Base-by-base conservation (phyloP, 163 green algal genomes). In the Coccomyxa subellipsoidea region DNA sequence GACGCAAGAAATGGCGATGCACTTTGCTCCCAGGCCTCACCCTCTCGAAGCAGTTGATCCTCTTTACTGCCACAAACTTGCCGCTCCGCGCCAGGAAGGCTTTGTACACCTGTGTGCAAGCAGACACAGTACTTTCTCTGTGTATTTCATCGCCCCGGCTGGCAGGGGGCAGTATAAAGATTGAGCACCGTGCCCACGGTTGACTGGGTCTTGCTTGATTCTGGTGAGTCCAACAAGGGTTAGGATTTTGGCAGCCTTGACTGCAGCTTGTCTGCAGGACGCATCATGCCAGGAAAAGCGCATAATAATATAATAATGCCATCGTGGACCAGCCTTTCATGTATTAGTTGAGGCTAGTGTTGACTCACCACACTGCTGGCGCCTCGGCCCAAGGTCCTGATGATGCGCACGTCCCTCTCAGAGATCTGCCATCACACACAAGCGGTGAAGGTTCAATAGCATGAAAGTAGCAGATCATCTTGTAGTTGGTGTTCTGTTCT, bases 31-130 rank as follows among this genome's bases (percentile, higher is more conserved):
- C 47, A 66, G 47, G 47, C 47, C 87, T 53, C 53, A 93, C 93
- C 85, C 87, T 90, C 18, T 97, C 93, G 80, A 94, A 92, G 9
- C 93, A 88, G 81, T 94, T 97, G 80, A 99, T 97, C 53, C 93
- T 94, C 88, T 99, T 99, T 7, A 99, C 84, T 1, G 96, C 96
- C 73, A 98, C 94, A 86, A 97, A 97, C 4, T 88, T 85, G 77
- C 93, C 90, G 53, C 89, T 88, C 0, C 80, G 80, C 18, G 89
- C 88, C 73, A 95, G 86, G 54, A 96, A 96, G 1, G 90, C 95
- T 80, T 97, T 97, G 78, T 95, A 88, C 35, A 98, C 95, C 84
- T 93, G 84, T 71, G 80, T 18, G 12, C 4, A 82, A 69, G 78
- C 37, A 81, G 72, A 29, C 25, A 40, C 38, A 27, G 59, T 54